Conservation (phyloP, 768 basidiomycete genomes). For the Clitopilus hobsonii region DNA sequence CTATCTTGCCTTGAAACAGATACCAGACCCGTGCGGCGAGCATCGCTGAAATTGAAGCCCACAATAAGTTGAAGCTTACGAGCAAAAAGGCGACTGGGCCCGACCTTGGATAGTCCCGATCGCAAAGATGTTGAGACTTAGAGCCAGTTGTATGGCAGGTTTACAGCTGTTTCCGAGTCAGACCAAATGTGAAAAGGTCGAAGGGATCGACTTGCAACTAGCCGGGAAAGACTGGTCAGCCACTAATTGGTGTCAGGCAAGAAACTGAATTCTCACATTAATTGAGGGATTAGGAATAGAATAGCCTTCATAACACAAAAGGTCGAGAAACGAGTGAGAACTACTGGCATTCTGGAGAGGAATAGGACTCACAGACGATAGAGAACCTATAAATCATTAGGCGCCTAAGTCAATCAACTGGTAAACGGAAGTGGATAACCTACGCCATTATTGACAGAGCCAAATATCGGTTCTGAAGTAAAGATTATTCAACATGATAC, state of each 20-base stretch:
- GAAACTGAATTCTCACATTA: conserved; percentile 13
- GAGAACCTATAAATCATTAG: conserved; percentile 9
- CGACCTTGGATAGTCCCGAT: conserved; percentile 31
- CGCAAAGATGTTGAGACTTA: conserved; percentile 21
- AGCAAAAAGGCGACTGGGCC: neutral
- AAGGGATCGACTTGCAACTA: conserved; percentile 18
- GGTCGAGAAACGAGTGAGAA: no score
- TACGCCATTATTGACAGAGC: conserved; percentile 20
- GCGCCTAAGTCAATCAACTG: neutral
- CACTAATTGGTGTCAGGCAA: neutral
- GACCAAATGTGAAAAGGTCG: neutral
- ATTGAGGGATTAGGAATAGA: conserved; percentile 18
- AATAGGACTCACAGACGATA: conserved; percentile 15
- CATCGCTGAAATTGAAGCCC: conserved; percentile 22
- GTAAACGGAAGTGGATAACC: neutral
- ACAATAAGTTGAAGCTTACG: neutral
- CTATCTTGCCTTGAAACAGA: conserved; percentile 27
- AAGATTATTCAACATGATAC: no score
- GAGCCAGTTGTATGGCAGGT: conserved; percentile 19
- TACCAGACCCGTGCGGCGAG: conserved; percentile 37
- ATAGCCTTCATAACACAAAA: no score
- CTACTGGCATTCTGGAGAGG: no score
- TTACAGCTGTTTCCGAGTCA: conserved; percentile 17
- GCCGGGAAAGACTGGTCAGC: neutral
- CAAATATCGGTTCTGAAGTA: conserved; percentile 27